Percentiles rank a stretch among this genome's conserved stretches.
These are phyloP conservation scores for Stephania yunnanensis DNA, from an alignment of 164 flowering plant genomes.

Conservation along the genomic window DNA sequence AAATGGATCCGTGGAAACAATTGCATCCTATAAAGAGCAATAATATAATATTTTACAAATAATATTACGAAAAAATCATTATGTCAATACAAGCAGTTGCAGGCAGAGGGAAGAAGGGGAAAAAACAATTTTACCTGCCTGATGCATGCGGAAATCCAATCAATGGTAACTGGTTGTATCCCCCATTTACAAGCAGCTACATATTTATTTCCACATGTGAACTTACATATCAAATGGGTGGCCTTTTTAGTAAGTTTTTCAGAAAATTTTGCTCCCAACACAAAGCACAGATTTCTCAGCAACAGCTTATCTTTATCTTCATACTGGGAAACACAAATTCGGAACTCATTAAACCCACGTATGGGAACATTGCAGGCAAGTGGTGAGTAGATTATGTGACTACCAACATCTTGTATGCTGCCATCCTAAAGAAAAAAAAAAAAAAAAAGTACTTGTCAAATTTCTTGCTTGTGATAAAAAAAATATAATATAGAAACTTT, in stretches of 20 bases:
- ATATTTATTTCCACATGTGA: constrained; percentile 71
- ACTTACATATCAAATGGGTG: constrained; percentile 86
- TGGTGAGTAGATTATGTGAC: constrained; percentile 89
- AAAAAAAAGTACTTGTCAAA: constrained; percentile 13
- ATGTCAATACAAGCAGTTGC: not conserved
- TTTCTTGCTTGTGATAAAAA: not conserved
- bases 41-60: constrained; percentile 13
- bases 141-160: constrained; percentile 86
- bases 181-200: constrained; percentile 88
- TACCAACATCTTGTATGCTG: constrained; percentile 63
- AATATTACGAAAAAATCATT: not conserved
- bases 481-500: too few species aligned
- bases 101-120: not conserved
- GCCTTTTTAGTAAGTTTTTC: constrained; percentile 66
- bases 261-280: constrained; percentile 77
- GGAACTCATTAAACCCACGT: constrained; percentile 62
- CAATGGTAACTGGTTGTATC: constrained; percentile 56
- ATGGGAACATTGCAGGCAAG: constrained; percentile 79
- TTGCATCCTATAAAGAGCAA: constrained; percentile 34
- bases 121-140: constrained; percentile 48
- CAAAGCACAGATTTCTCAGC: constrained; percentile 70
- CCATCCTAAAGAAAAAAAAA: constrained; percentile 53
- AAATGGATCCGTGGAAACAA: constrained; percentile 50
- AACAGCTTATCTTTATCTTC: constrained; percentile 75
- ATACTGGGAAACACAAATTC: constrained; percentile 85